These are phyloP conservation scores for Linderniella brevidens DNA, from an alignment of 257 asterid genomes.

Conservation along the genomic window DNA sequence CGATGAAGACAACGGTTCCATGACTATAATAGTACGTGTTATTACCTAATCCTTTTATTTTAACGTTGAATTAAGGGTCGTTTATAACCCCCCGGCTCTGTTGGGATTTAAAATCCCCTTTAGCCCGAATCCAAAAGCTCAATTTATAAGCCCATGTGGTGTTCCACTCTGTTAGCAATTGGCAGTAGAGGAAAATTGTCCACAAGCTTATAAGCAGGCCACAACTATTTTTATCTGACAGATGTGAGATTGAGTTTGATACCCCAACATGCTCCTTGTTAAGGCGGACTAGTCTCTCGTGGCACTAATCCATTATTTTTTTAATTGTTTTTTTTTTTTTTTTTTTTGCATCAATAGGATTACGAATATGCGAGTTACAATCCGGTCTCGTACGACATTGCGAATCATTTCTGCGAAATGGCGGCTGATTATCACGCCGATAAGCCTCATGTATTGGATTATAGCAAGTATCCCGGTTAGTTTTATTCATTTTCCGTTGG, in stretches of 20 bases:
- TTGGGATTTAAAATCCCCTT: too few species aligned
- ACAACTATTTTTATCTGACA: too few species aligned
- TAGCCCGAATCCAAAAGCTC: too few species aligned
- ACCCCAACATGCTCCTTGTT: too few species aligned
- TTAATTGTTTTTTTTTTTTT: neutral
- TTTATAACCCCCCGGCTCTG: neutral
- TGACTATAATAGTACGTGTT: constrained; percentile 66
- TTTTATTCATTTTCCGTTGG: neutral
- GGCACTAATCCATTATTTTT: too few species aligned
- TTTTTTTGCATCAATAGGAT: constrained; percentile 46
- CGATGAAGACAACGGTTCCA: constrained; percentile 28
- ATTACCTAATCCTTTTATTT: constrained; percentile 1
- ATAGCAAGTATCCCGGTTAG: constrained; percentile 69
- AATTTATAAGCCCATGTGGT: too few species aligned
- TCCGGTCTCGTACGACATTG: constrained; percentile 81
- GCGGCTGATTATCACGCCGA: constrained; percentile 84
- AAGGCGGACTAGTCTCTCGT: too few species aligned
- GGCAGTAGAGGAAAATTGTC: too few species aligned
- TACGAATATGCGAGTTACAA: constrained; percentile 87
- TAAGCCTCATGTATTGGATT: constrained; percentile 74
- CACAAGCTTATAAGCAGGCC: too few species aligned
- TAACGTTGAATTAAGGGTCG: neutral
- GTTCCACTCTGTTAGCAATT: too few species aligned
- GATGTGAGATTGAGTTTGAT: too few species aligned
- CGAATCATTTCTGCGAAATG: constrained; percentile 97